Evolutionary conservation across 1,139 yeast species (phyloP), one percentile per base, ranked within the genome.

Genomic region (Nakaseomyces glabratus): DNA sequence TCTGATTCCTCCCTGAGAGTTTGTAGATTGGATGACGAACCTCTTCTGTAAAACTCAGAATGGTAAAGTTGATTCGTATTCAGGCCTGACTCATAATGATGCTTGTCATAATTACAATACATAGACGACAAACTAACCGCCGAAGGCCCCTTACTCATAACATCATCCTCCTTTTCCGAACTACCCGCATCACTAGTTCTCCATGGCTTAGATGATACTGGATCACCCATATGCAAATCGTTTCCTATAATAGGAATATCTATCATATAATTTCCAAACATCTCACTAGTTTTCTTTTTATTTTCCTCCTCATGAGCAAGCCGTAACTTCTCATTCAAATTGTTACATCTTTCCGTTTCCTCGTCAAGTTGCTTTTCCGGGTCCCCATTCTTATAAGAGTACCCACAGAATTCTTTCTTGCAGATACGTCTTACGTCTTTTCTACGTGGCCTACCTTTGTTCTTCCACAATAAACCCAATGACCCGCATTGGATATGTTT

Each of bases 391-490:
- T 54, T 48, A 16, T 54, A 56, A n/a, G 42, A 45, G 43, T 39
- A 19, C 47, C 43, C 17, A 46, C 37, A 40, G 41, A 51, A 37
- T 26, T 51, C 49, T 31, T 47, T 46, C 19, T 42, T 36, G 16
- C 24, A 11, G 16, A 21, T 20, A 13, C 14, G 15, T 11, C 47
- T 44, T 28, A 40, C 43, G n/a, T 48, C 35, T n/a, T 50, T 48
- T 29, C 47, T 47, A 20, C 44, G 36, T 11, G 44, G 37, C 17
- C 51, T 44, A 7, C 72, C 75, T 38, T 65, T 62, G 3, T 68
- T 71, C 20, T 57, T 57, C 74, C 76, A 73, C 20, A 73, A 52
- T 37, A 68, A 64, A 16, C 65, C 61, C n/a, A 73, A 53, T 19
- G 62, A 55, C 20, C 76, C 76, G 36, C 59, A 55, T 29, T 62